These are phyloP conservation scores for Acidomyces sp. DNA, from an alignment of 495 filamentous ascomycete species.

Conservation along the genomic window DNA sequence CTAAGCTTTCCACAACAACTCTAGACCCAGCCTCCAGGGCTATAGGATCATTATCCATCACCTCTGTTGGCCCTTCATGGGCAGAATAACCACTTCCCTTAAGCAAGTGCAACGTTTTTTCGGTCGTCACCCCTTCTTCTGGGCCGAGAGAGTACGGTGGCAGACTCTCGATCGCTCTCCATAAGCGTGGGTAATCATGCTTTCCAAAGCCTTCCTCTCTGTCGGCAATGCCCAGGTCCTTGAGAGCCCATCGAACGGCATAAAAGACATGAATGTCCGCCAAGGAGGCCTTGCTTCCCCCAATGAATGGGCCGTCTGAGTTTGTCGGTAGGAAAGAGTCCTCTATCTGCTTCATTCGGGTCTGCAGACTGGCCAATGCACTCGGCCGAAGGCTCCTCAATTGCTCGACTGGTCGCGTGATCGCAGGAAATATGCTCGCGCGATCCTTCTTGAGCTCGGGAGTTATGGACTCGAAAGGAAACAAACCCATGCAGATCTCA, in stretches of 20 bases:
- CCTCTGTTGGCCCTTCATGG: neutral
- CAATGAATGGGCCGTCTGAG: conserved; percentile 4
- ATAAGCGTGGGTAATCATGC: conserved; percentile 17
- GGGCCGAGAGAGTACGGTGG: conserved; percentile 7
- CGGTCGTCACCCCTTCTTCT: conserved; percentile 6
- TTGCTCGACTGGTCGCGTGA: conserved; percentile 16
- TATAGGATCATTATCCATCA: conserved; percentile 12
- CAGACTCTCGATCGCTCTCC: conserved; percentile 15
- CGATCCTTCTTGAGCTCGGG: conserved; percentile 19
- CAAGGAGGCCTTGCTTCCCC: conserved; percentile 11
- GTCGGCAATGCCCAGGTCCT: conserved; percentile 9
- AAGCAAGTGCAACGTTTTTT: conserved; percentile 14
- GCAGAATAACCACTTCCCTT: conserved; percentile 1
- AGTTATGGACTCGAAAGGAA: conserved; percentile 6
- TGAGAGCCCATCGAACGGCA: conserved; percentile 17
- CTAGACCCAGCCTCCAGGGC: conserved; percentile 7
- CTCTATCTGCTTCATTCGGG: conserved; percentile 10
- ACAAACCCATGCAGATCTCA: conserved; percentile 9
- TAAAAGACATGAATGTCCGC: conserved; percentile 20
- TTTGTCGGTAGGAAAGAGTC: conserved; percentile 7
- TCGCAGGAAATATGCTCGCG: conserved; percentile 17
- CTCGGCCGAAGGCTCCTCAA: conserved; percentile 9
- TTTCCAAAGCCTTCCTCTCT: conserved; percentile 16
- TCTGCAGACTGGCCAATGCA: conserved; percentile 12
- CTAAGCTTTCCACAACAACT: conserved; percentile 17